Conservation (phyloP, 164 flowering plant genomes). For the Kingdonia uniflora region DNA sequence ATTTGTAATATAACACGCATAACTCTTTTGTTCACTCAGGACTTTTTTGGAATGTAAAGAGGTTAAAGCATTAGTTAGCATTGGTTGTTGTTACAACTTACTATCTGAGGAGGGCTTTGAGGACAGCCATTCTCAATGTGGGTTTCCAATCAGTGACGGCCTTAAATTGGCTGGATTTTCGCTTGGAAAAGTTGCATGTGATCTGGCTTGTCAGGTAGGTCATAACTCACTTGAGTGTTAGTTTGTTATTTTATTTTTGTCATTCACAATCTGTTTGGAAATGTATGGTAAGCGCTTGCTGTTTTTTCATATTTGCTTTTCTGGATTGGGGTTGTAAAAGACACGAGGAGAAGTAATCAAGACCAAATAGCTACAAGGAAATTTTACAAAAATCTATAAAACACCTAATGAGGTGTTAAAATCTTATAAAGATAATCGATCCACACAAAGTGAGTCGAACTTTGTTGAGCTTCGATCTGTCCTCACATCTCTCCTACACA, state of each 20-base stretch:
- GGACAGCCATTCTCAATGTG: conserved; percentile 23
- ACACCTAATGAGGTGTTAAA: neutral
- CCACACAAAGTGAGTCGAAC: no score
- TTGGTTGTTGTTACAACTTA: conserved; percentile 94
- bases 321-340: neutral
- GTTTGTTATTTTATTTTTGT: neutral
- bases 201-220: conserved; percentile 90
- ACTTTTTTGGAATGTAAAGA: conserved; percentile 63
- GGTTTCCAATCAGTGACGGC: conserved; percentile 72
- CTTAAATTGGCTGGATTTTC: conserved; percentile 31
- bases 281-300: neutral
- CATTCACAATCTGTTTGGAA: neutral
- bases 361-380: neutral
- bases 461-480: no score
- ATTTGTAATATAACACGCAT: neutral
- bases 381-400: neutral
- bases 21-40: conserved; percentile 23
- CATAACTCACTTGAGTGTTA: no score
- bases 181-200: conserved; percentile 68
- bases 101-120: conserved; percentile 45
- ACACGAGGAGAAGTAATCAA: neutral
- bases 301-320: neutral
- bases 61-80: conserved; percentile 70
- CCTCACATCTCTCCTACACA: no score
- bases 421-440: no score